Evolutionary conservation across 2,329 filamentous ascomycete species (phyloP), one percentile per base, ranked within the genome.

Genomic region (Pyricularia grisea): DNA sequence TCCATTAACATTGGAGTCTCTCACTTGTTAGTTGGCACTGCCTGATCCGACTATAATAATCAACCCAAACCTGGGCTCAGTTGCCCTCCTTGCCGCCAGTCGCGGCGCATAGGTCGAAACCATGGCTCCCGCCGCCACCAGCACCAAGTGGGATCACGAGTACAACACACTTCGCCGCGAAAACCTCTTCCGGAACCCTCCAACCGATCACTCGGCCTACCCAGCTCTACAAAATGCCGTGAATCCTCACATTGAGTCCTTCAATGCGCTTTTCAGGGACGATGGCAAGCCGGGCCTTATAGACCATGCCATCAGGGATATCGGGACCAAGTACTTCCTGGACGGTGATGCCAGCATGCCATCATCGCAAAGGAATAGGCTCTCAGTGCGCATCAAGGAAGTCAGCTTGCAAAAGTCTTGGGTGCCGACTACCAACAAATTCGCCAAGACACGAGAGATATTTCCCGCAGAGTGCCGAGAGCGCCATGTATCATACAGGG

Each of bases 391-490:
- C 73, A 89, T 95, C 76, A 93, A 90, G 77, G 89, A 94, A 72
- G 85, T 98, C 36, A 90, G 90, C 71, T 85, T 98, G 65, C 91
- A 95, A 73, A 96, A 93, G 79, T 88, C 94, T 12, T 84, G 88
- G 72, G 83, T 97, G 17, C 93, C 94, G 4, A 81, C 90, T 1
- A 87, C 87, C 67, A 97, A 97, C 82, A 97, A 97, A 79, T 89
- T 91, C 76, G 91, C 91, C 69, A 88, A 86, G 74, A 92, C 92
- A 78, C 87, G 95, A 77, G 92, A 95, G 75, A 92, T 99, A 73
- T 87, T 93, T 70, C 95, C 95, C 0, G 88, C 94, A 55, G 95
- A 99, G 81, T 97, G 93, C 81, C 88, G 95, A 84, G 94, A 99
- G 81, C 88, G 95, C 65, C 94, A 98, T 83, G 88, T 88, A 68